Evolutionary conservation across 2,329 filamentous ascomycete species (phyloP).

Genomic region (Nigrospora osmanthi): DNA sequence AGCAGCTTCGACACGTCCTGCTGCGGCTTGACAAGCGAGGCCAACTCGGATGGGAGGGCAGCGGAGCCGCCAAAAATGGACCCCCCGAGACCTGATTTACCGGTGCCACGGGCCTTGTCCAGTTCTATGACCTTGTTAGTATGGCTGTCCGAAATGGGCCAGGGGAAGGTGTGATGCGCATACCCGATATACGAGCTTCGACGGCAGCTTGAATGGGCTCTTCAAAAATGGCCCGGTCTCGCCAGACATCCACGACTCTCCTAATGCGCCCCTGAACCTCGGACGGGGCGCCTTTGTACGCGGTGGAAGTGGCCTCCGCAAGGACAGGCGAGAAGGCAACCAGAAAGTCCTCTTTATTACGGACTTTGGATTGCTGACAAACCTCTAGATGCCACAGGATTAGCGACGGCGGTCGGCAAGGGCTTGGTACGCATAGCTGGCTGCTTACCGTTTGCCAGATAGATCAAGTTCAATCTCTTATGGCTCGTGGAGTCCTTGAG

Average conservation of each 20-base stretch:
- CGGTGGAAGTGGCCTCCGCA: constrained; percentile 80
- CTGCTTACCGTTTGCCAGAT: constrained; percentile 80
- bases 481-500: constrained; percentile 79
- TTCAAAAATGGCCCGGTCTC: constrained; percentile 79
- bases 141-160: too few species aligned
- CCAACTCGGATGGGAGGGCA: constrained; percentile 67
- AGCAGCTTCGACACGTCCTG: constrained; percentile 67
- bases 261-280: constrained; percentile 85
- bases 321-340: constrained; percentile 87
- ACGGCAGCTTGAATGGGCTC: constrained; percentile 70
- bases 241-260: constrained; percentile 92
- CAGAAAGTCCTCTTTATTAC: constrained; percentile 87
- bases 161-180: constrained; percentile 8
- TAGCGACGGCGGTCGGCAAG: constrained; percentile 4
- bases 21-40: constrained; percentile 66
- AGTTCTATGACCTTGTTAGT: constrained; percentile 36
- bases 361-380: constrained; percentile 88
- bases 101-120: constrained; percentile 49
- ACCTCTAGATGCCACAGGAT: constrained; percentile 56
- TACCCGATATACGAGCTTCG: constrained; percentile 73
- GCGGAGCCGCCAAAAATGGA: constrained; percentile 61
- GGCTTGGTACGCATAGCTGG: neutral
- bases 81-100: constrained; percentile 42
- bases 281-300: constrained; percentile 80
- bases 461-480: constrained; percentile 85